These are phyloP conservation scores for Oxytropis ochrocephala DNA, from an alignment of 306 rosid species.

Conservation along the genomic window DNA sequence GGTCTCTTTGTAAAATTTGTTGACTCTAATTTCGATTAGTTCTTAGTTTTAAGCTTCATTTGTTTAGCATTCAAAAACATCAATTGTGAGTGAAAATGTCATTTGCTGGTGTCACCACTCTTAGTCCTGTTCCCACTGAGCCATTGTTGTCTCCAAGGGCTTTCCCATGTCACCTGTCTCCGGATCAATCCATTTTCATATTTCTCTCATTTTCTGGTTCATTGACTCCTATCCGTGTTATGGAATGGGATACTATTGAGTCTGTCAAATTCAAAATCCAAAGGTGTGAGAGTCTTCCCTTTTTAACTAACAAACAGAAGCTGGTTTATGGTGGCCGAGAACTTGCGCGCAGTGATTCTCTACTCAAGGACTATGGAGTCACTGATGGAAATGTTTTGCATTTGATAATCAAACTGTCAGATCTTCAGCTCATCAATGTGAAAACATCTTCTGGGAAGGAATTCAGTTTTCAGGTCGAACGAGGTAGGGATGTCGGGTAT, in stretches of 20 bases:
- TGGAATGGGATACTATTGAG: slow-evolving; percentile 67
- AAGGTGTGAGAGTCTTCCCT: slow-evolving; percentile 50
- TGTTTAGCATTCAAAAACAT: not conserved
- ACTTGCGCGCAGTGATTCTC: slow-evolving; percentile 52
- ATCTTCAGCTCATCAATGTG: slow-evolving; percentile 77
- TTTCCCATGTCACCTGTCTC: slow-evolving; percentile 35
- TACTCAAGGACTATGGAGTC: slow-evolving; percentile 72
- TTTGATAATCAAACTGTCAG: slow-evolving; percentile 68
- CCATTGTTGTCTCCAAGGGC: slow-evolving; percentile 31
- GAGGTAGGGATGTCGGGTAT: slow-evolving; percentile 64
- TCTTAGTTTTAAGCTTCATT: slow-evolving; percentile 2
- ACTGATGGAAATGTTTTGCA: slow-evolving; percentile 72
- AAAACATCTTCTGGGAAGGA: slow-evolving; percentile 58
- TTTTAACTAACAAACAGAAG: slow-evolving; percentile 75
- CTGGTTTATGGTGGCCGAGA: slow-evolving; percentile 83
- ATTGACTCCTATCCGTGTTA: slow-evolving; percentile 59
- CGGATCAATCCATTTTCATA: slow-evolving; percentile 49
- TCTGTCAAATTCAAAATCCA: slow-evolving; percentile 79
- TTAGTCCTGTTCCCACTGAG: slow-evolving; percentile 46
- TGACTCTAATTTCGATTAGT: not conserved
- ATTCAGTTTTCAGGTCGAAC: slow-evolving; percentile 57
- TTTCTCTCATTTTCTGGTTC: slow-evolving; percentile 57
- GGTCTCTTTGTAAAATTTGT: slow-evolving; percentile 18
- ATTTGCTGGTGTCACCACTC: slow-evolving; percentile 58
- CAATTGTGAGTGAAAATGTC: slow-evolving; percentile 43